A percentile compares a stretch with the other conserved stretches of the same genome.
Evolutionary conservation across 345 rosid species (phyloP).

Genomic region (Murraya paniculata): DNA sequence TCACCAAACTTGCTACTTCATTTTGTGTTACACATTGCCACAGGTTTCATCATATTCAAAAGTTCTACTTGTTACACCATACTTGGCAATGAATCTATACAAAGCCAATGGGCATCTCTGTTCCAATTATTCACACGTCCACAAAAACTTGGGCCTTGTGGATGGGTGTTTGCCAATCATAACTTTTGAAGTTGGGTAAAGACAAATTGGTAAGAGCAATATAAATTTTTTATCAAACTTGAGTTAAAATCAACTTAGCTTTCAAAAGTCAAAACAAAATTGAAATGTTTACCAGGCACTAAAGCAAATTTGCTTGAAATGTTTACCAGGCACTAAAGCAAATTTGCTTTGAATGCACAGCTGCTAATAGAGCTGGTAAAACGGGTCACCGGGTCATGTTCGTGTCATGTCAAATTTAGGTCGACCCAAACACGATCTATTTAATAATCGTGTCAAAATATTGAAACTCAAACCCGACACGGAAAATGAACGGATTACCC

Average conservation of each 20-base stretch:
- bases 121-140: not conserved
- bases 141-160: not conserved
- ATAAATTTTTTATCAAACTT: not conserved
- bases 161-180: not conserved
- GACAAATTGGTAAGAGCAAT: not conserved
- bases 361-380: too few species aligned
- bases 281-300: not conserved
- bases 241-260: not conserved
- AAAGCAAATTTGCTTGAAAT: too few species aligned
- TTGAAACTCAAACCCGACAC: too few species aligned
- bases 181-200: not conserved
- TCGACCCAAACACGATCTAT: too few species aligned
- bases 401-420: too few species aligned
- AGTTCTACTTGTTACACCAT: not conserved
- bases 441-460: too few species aligned
- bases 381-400: too few species aligned
- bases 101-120: not conserved
- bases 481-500: too few species aligned
- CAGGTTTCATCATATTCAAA: not conserved
- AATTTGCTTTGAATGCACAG: too few species aligned
- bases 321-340: too few species aligned
- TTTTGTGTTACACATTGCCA: not conserved
- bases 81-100: not conserved
- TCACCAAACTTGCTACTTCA: not conserved
- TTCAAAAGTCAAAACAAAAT: not conserved